Conservation (phyloP, 306 rosid species). For the Quillaja saponaria region DNA sequence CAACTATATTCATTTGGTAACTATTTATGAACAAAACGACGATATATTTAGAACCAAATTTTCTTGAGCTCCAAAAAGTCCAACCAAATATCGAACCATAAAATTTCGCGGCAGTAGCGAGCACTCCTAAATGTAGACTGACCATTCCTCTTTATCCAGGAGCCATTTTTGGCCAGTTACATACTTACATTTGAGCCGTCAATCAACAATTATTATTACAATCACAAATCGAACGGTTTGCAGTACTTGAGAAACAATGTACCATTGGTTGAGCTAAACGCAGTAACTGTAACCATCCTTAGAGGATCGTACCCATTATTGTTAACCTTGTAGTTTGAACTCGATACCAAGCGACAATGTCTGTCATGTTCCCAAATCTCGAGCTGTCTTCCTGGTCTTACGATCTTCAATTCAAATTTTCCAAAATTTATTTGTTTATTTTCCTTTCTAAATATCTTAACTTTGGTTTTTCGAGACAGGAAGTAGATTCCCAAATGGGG, state of each 20-base stretch:
- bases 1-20: too few relatives aligned
- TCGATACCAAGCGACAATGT: constrained; percentile 50
- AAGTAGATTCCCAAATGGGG: constrained; percentile 29
- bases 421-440: constrained; percentile 6
- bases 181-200: constrained; percentile 12
- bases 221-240: neutral
- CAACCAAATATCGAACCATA: constrained; percentile 30
- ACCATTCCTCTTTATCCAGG: neutral
- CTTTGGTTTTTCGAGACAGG: constrained; percentile 36
- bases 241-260: neutral
- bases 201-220: neutral
- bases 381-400: constrained; percentile 56
- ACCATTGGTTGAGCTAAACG: neutral
- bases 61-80: constrained; percentile 37
- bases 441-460: constrained; percentile 1
- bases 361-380: constrained; percentile 69
- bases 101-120: constrained; percentile 53
- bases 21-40: constrained; percentile 7
- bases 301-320: constrained; percentile 1
- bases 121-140: constrained; percentile 25
- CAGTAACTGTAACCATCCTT: constrained; percentile 13
- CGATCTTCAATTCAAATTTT: constrained; percentile 24
- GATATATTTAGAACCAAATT: constrained; percentile 11
- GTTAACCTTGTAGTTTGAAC: constrained; percentile 16
- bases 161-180: neutral